Conservation (phyloP, 352 stramenopile genomes). For the Pythium periplocum region DNA sequence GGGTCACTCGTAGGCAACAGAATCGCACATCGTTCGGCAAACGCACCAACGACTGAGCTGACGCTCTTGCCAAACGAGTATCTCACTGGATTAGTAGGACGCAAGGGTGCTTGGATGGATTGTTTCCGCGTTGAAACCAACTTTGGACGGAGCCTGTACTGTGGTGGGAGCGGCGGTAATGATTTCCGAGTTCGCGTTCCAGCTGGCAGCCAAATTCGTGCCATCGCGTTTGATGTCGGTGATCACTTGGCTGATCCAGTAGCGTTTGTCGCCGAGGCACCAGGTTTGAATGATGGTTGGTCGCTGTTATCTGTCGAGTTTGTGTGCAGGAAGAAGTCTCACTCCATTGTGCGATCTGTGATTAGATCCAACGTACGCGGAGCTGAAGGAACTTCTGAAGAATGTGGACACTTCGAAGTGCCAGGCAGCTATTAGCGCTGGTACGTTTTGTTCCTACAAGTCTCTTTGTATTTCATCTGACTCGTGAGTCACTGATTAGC, state of each 20-base stretch:
- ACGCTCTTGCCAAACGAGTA: slow-evolving; percentile 43
- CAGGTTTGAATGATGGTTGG: background rate
- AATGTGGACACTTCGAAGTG: background rate
- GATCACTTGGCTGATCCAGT: slow-evolving; percentile 59
- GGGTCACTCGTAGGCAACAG: slow-evolving; percentile 52
- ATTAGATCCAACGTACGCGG: background rate
- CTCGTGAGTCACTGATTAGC: slow-evolving; percentile 11
- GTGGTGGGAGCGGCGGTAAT: slow-evolving; percentile 52
- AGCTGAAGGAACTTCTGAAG: slow-evolving; percentile 8
- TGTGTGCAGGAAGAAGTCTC: no score
- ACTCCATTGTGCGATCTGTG: no score
- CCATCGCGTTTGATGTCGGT: slow-evolving; percentile 50
- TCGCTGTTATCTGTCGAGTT: no score
- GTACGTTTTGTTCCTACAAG: background rate
- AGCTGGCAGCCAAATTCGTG: slow-evolving; percentile 41
- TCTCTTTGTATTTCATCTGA: background rate
- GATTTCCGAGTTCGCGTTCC: slow-evolving; percentile 38
- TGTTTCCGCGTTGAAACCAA: slow-evolving; percentile 55
- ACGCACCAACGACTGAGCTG: slow-evolving; percentile 28
- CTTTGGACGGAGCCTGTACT: slow-evolving; percentile 48
- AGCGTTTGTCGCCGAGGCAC: slow-evolving; percentile 34
- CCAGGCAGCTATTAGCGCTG: slow-evolving; percentile 5
- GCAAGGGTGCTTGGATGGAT: slow-evolving; percentile 77
- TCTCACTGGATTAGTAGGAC: slow-evolving; percentile 39
- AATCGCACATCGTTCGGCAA: slow-evolving; percentile 20